Evolutionary conservation across 768 basidiomycete genomes (phyloP).

Genomic region (Kwoniella bestiolae): DNA sequence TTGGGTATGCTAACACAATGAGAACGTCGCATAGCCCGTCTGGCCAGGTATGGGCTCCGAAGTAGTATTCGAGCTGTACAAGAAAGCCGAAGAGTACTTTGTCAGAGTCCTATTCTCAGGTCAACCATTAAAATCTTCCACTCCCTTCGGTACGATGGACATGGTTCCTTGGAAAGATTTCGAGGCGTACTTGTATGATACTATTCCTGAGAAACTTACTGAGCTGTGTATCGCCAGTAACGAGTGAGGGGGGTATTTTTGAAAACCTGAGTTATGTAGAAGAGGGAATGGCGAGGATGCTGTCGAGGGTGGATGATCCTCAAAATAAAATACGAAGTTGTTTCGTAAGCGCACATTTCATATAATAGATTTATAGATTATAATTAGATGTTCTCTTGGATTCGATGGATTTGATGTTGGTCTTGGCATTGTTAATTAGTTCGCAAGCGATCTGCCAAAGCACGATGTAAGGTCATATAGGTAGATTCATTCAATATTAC

Average conservation of each 20-base stretch:
- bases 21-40: conserved; percentile 2
- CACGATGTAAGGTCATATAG: too few species aligned
- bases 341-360: too few species aligned
- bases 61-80: conserved; percentile 44
- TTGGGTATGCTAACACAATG: neutral
- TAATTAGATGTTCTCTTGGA: neutral
- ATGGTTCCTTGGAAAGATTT: conserved; percentile 28
- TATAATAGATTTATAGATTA: neutral
- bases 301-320: too few species aligned
- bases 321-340: too few species aligned
- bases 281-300: too few species aligned
- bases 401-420: too few species aligned
- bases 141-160: conserved; percentile 41
- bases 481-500: conserved; percentile 5
- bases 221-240: conserved; percentile 16
- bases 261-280: neutral
- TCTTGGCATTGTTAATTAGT: too few species aligned
- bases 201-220: conserved; percentile 23
- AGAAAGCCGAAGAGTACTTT: conserved; percentile 24
- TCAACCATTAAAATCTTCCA: conserved; percentile 43
- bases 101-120: conserved; percentile 38
- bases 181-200: conserved; percentile 21
- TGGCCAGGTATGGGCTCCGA: conserved; percentile 52
- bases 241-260: neutral
- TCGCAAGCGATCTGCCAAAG: too few species aligned